phyloP scores from a whole-genome alignment of 495 filamentous ascomycete species.

The Penicillium macrosclerotiorum region DNA sequence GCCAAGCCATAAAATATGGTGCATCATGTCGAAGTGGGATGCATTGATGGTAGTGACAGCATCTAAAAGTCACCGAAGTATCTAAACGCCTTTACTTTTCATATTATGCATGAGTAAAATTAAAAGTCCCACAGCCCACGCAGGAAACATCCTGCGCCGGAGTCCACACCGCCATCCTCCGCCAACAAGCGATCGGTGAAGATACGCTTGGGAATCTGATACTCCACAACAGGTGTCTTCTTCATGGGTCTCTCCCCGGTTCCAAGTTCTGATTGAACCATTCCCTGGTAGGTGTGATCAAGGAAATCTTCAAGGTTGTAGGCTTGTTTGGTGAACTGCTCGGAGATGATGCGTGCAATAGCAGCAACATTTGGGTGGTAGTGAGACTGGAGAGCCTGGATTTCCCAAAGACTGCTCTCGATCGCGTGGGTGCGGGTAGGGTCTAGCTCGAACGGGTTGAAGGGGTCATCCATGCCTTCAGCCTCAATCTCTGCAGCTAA shows the following conservation, averaged over 20 bases:
- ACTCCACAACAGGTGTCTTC: slow-evolving; percentile 86
- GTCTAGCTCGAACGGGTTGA: slow-evolving; percentile 69
- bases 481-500: slow-evolving; percentile 54
- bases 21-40: too few relatives aligned
- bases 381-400: slow-evolving; percentile 83
- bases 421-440: slow-evolving; percentile 84
- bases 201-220: slow-evolving; percentile 87
- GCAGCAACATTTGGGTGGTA: slow-evolving; percentile 98
- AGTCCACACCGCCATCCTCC: slow-evolving; percentile 44
- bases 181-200: slow-evolving; percentile 54
- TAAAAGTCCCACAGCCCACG: slow-evolving; percentile 42
- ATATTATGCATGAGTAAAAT: too few relatives aligned
- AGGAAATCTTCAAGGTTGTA: slow-evolving; percentile 96
- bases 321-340: slow-evolving; percentile 94
- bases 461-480: slow-evolving; percentile 76
- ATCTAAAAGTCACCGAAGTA: too few relatives aligned
- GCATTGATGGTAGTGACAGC: too few relatives aligned
- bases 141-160: slow-evolving; percentile 37
- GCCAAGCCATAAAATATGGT: too few relatives aligned
- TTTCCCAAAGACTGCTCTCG: slow-evolving; percentile 93
- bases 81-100: too few relatives aligned
- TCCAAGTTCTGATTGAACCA: slow-evolving; percentile 76
- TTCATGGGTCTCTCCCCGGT: slow-evolving; percentile 66
- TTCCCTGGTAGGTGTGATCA: slow-evolving; percentile 87
- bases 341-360: slow-evolving; percentile 86